Base-by-base conservation (phyloP, 306 rosid species). In the Vachellia collinsii region DNA sequence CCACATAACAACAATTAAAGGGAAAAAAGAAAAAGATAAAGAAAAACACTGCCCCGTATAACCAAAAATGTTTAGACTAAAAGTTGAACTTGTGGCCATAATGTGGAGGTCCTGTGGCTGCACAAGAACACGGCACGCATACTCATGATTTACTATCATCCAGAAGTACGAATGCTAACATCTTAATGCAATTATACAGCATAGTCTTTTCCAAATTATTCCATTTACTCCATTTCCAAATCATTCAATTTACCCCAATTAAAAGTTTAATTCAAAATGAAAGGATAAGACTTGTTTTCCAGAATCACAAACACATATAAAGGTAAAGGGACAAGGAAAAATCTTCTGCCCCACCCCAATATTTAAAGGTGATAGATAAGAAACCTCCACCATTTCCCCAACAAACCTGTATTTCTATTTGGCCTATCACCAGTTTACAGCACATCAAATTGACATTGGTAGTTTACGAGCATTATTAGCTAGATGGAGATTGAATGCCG, bases 381-480 rank as follows among this genome's bases (percentile, higher is more conserved):
- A 71, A 47, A 71, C 38, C 53, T 42, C 46, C 73, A 41, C 25
- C 51, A 67, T 4, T 67, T 5, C 73, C 50, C 36, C 19, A n/a
- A 41, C 22, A 68, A 41, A 68, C 8, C 8, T 10, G 7, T 7
- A 13, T n/a, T 69, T 43, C 56, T 70, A 22, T 22, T 34, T 43
- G n/a, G 39, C 44, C 19, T 43, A 20, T 70, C 74, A 44, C 38
- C 56, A 11, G 39, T 70, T 70, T 70, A 70, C 38, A 8, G 12
- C 39, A 70, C 48, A n/a, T 43, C 20, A 22, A 70, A 3, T 12
- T 44, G 39, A 44, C 74, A 43, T 43, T 23, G 17, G 54, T 70
- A 22, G 74, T 70, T 70, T 44, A 22, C 8, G 39, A 6, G 56
- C 74, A 43, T 70, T 70, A 70, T 70, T 19, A 43, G n/a, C 56